Evolutionary conservation across 352 stramenopile species (phyloP).

Genomic region (Phytopythium delawarense): DNA sequence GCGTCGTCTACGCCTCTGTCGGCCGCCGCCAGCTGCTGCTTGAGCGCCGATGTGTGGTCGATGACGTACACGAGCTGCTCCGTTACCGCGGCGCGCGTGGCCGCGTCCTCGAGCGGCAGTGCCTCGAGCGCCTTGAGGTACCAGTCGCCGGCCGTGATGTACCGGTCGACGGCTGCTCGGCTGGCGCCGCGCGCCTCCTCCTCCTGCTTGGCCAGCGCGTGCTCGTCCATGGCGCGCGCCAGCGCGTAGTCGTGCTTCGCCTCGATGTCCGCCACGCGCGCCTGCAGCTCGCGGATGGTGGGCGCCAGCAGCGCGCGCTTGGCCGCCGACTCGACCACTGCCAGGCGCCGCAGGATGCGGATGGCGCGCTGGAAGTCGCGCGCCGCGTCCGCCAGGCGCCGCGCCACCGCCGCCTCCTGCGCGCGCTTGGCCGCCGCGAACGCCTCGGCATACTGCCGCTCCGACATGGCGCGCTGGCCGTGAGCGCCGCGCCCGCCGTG

Average conservation of each 20-base stretch:
- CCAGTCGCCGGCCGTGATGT: conserved; percentile 48
- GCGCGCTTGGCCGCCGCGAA: conserved; percentile 47
- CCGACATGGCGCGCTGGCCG: conserved; percentile 18
- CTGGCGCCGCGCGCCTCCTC: conserved; percentile 12
- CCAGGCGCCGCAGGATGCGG: conserved; percentile 56
- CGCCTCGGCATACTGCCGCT: conserved; percentile 69
- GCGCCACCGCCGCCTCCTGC: conserved; percentile 15
- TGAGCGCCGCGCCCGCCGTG: background rate
- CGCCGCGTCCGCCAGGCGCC: conserved; percentile 19
- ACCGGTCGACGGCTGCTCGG: conserved; percentile 33
- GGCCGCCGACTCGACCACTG: conserved; percentile 68
- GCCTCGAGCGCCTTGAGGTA: conserved; percentile 69
- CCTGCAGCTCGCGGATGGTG: conserved; percentile 49
- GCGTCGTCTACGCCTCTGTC: background rate
- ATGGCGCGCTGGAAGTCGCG: conserved; percentile 50
- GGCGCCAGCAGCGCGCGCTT: conserved; percentile 57
- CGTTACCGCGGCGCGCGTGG: conserved; percentile 31
- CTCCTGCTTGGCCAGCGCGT: conserved; percentile 22
- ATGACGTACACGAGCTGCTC: conserved; percentile 81
- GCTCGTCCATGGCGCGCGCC: conserved; percentile 25
- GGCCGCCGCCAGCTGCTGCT: conserved; percentile 12
- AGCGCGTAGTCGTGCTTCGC: conserved; percentile 29
- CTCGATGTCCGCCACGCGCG: conserved; percentile 39
- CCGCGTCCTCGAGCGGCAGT: conserved; percentile 22
- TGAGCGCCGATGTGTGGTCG: conserved; percentile 54